A percentile compares a stretch with the other conserved stretches of the same genome.
Conservation (phyloP, 192 early-diverging fungal genomes). For the Irineochytrium annulatum region DNA sequence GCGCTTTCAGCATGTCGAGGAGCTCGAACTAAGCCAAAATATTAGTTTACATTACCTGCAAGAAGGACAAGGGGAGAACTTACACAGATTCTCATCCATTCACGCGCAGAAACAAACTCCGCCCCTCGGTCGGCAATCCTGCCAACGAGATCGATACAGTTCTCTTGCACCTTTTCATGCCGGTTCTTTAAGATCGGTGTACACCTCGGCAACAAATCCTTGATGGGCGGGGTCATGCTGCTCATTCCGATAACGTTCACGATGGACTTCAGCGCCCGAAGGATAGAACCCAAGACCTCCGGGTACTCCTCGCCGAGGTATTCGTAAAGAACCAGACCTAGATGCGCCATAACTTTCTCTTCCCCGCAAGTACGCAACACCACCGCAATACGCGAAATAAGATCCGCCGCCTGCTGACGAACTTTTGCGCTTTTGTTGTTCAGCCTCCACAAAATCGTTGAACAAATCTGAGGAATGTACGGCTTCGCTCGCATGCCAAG, state of each 20-base stretch:
- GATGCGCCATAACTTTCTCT: slow-evolving; percentile 89
- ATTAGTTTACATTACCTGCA: too few species aligned
- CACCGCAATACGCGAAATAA: slow-evolving; percentile 89
- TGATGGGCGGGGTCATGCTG: slow-evolving; percentile 97
- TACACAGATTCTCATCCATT: slow-evolving; percentile 99
- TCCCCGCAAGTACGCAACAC: slow-evolving; percentile 94
- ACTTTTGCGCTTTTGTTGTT: slow-evolving; percentile 96
- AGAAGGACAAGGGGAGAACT: too few species aligned
- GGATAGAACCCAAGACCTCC: slow-evolving; percentile 93
- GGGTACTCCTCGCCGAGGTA: slow-evolving; percentile 99
- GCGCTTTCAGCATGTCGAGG: slow-evolving; percentile 93
- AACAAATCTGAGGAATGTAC: slow-evolving; percentile 90
- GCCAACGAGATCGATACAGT: slow-evolving; percentile 89
- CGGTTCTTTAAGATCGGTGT: slow-evolving; percentile 98
- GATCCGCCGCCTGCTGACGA: slow-evolving; percentile 95
- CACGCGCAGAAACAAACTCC: slow-evolving; percentile 90
- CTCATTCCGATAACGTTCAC: slow-evolving; percentile 98
- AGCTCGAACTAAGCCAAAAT: too few species aligned
- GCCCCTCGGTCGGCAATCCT: slow-evolving; percentile 98
- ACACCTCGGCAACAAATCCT: slow-evolving; percentile 89
- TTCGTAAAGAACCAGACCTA: slow-evolving; percentile 93
- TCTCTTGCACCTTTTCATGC: slow-evolving; percentile 94
- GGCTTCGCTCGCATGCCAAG: slow-evolving; percentile 85
- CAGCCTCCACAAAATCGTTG: slow-evolving; percentile 92
- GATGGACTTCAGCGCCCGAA: slow-evolving; percentile 88